Base-by-base conservation (phyloP, 1,139 yeast genomes). In the Chernovozyma sophiae-reginae region DNA sequence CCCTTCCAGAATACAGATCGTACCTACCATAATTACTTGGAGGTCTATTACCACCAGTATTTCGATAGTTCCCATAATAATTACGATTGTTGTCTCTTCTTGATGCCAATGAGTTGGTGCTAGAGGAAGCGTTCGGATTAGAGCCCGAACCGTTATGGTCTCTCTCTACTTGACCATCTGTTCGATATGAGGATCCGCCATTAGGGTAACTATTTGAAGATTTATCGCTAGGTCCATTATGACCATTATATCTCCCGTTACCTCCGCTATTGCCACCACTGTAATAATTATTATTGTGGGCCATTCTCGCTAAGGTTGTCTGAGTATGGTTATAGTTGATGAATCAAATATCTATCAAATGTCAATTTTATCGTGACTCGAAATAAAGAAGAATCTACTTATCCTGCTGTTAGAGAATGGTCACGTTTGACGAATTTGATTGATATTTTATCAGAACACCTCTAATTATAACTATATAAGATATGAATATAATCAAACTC, bases 1-100 rank as follows among this genome's bases (percentile, higher is more conserved):
- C 31, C 8, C 32, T 18, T 4, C 37, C 34, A 4, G 34, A 19
- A 15, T 38, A 36, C 24, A 33, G 37, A 17, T 25, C 30, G 22
- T 38, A 38, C 14, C 31, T 26, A 14, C 31, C 31, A 28, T 36
- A 20, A 6, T 14, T 15, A 28, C 23, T 15, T 6, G 13, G 6
- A 12, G 20, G 7, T 28, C 31, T 12, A 8, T 22, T 16, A 14
- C 30, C 19, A 27, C 22, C 27, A 17, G 13, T 31, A 10, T 43
- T 38, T 3, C 48, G 34, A 25, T 49, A 47, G 5, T 43, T 41
- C 20, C 51, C 46, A 31, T 46, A 47, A 25, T 40, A 43, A 32
- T 46, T 51, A 29, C 51, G 32, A 34, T 35, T 37, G 23, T 26
- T 27, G 23, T 24, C 32, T 30, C 35, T 6, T 28, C 31, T 12